Base-by-base conservation (phyloP, 305 asterid species). In the Fraxinus nigra region DNA sequence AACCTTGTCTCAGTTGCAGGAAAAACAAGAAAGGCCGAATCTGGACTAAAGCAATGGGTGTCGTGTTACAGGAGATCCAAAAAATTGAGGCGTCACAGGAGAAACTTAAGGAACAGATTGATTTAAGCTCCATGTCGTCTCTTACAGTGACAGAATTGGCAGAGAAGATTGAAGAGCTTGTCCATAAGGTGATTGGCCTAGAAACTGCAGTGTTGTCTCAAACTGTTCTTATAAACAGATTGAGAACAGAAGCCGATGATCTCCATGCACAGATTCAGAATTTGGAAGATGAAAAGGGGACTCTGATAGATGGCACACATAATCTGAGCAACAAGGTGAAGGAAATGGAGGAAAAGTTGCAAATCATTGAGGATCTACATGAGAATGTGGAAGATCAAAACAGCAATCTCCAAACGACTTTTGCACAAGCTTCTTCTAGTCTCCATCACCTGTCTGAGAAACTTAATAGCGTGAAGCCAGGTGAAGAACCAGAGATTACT, bases 121-220 rank as follows among this genome's bases (percentile, higher is more conserved):
- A 91, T 16, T n/a, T 82, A 28, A 73, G 88, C 83, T 79, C 93
- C 2, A 70, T 75, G 80, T 77, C 72, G 18, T 46, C 83, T 72
- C 43, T 92, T 26, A 91, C 97, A 0, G 96, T 93, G 79, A 54
- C 92, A 34, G 90, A 91, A 79, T 37, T 95, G 85, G 96, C 97
- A 1, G 97, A 91, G 83, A 95, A 91, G 93, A 94, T 95, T 14
- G 98, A 95, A 65, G 87, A 87, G 85, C 88, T 95, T 1, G 98
- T 94, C 33, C 89, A 86, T 76, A 93, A 91, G 85, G 99, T 95
- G 86, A 89, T 94, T 82, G 86, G 87, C 56, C 80, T 94, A 43
- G 98, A 95, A 86, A 89, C 92, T 74, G 87, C 93, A 0, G 94
- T 94, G 0, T 89, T 97, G 16, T 86, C 98, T 48, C 98, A 95